Evolutionary conservation across 441 rosid species (phyloP).

Genomic region (Pelargonium fulgidum): DNA sequence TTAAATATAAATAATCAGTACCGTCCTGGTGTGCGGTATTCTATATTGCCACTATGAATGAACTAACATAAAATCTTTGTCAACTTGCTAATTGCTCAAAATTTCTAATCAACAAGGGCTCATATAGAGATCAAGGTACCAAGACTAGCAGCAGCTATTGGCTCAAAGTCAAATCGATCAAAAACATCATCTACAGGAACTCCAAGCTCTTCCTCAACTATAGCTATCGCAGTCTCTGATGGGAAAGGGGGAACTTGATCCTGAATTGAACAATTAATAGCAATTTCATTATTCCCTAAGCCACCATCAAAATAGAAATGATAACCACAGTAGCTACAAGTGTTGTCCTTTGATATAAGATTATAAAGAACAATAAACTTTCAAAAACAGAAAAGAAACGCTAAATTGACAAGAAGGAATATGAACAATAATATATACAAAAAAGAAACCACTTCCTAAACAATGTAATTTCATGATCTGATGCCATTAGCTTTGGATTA

Average conservation of each 20-base stretch:
- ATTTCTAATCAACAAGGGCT: constrained; percentile 16
- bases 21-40: neutral
- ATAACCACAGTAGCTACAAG: neutral
- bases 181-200: constrained; percentile 55
- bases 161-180: constrained; percentile 79
- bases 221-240: constrained; percentile 72
- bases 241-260: constrained; percentile 99
- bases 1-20: neutral
- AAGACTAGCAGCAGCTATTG: constrained; percentile 98
- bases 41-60: neutral
- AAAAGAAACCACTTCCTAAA: no score
- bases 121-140: constrained; percentile 38
- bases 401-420: no score
- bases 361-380: no score
- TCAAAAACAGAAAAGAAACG: no score
- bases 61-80: neutral
- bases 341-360: neutral
- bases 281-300: constrained; percentile 18
- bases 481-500: no score
- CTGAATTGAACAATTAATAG: constrained; percentile 32
- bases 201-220: constrained; percentile 94
- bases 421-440: no score
- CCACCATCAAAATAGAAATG: constrained; percentile 6
- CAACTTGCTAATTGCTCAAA: constrained; percentile 10
- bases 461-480: no score